Base-by-base conservation (phyloP, 805 yeast species). In the Metschnikowia borealis region DNA sequence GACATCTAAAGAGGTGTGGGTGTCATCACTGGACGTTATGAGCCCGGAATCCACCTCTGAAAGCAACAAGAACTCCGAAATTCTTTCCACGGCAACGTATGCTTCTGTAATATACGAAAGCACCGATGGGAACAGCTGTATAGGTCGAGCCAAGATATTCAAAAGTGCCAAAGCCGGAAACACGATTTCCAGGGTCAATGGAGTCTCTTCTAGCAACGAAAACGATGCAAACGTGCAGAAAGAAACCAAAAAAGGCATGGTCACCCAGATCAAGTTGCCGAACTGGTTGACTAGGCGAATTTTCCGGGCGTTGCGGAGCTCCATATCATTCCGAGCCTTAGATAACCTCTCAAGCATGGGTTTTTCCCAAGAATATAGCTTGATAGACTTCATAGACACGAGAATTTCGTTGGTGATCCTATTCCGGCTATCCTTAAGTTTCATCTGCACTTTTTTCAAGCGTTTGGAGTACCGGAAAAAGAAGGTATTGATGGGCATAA, bases 141-240 rank as follows among this genome's bases (percentile, higher is more conserved):
- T 77, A 7, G 88, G 87, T 38, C 73, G 79, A 4, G 83, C 75
- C 38, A 85, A 62, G 51, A 84, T 64, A 52, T 80, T 78, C 58
- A 85, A 80, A 47, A 84, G 67, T 1, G 88, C 68, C 52, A 85
- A 69, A 2, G 88, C 82, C 13, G 90, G 89, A 63, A 84, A 84
- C 5, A 83, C 84, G 51, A 84, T 74, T 40, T 84, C 87, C 11
- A 89, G 82, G 5, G 87, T 77, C 56, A 85, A 69, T 1, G 87
- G 85, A 8, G 58, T 60, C 3, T 68, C 63, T 23, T 75, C 71
- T 11, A 73, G 51, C 33, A 62, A 55, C 3, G 84, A 78, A 63
- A 77, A 85, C 1, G 78, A 62, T 1, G 81, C 75, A 66, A 84
- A 84, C 1, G 85, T 77, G 5, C 81, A 72, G 57, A 84, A 80